phyloP scores from a whole-genome alignment of 164 flowering plant genomes.

The Kalanchoe fedtschenkoi region DNA sequence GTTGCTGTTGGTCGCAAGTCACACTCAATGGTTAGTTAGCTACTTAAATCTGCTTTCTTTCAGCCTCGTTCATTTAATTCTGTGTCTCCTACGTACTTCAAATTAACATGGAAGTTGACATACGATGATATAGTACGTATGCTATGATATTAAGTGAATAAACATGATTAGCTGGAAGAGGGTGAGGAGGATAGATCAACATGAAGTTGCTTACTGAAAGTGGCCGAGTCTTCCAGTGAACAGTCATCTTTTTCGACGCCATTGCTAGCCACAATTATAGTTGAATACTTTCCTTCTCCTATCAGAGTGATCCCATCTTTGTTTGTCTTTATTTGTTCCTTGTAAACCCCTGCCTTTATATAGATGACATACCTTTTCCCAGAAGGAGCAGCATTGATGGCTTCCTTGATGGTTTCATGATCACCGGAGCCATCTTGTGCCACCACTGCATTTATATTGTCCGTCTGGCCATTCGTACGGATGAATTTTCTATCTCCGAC shows the following conservation, averaged over 20 bases:
- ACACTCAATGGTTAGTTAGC: not conserved
- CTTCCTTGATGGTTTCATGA: conserved; percentile 24
- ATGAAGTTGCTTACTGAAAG: conserved; percentile 25
- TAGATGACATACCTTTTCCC: conserved; percentile 37
- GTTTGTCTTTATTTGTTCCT: conserved; percentile 29
- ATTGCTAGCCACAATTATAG: conserved; percentile 23
- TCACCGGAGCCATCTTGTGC: conserved; percentile 43
- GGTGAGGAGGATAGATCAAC: not conserved
- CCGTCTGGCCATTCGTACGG: conserved; percentile 9
- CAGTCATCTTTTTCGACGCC: conserved; percentile 20
- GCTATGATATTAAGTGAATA: not conserved
- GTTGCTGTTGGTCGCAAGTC: conserved; percentile 37
- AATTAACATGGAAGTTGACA: not conserved
- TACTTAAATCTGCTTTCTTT: not conserved
- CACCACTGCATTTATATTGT: conserved; percentile 30
- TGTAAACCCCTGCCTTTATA: conserved; percentile 35
- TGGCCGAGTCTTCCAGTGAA: conserved; percentile 29
- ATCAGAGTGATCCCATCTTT: conserved; percentile 41
- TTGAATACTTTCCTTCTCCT: conserved; percentile 36
- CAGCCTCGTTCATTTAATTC: not conserved
- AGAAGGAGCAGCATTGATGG: conserved; percentile 25
- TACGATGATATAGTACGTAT: not conserved
- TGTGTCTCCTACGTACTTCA: not conserved
- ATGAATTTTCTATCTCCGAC: conserved; percentile 25
- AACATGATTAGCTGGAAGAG: not conserved